phyloP scores from a whole-genome alignment of 768 basidiomycete species.

The Auricularia cornea region DNA sequence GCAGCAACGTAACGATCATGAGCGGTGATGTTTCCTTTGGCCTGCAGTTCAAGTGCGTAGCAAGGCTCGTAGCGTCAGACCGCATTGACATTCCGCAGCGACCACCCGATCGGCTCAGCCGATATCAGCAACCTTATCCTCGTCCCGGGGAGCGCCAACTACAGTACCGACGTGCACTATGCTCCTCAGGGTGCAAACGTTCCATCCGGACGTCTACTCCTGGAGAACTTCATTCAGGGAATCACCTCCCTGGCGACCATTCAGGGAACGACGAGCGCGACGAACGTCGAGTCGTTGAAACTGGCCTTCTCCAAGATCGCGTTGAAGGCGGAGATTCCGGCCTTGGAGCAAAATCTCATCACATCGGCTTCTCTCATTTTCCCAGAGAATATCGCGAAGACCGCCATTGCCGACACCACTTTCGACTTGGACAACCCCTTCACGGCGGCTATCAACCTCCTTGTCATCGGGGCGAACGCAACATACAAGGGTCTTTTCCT shows the following conservation, averaged over 20 bases:
- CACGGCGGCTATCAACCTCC: slow-evolving; percentile 59
- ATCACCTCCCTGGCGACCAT: slow-evolving; percentile 47
- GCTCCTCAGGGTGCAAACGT: slow-evolving; percentile 46
- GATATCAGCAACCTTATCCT: slow-evolving; percentile 51
- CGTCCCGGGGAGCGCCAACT: slow-evolving; percentile 46
- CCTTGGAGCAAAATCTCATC: slow-evolving; percentile 55
- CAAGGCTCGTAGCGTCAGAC: not conserved
- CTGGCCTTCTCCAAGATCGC: slow-evolving; percentile 51
- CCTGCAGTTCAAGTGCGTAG: slow-evolving; percentile 45
- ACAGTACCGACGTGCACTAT: slow-evolving; percentile 60
- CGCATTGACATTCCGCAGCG: slow-evolving; percentile 20
- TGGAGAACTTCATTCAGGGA: slow-evolving; percentile 66
- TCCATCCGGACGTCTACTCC: slow-evolving; percentile 44
- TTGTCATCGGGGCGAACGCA: slow-evolving; percentile 45
- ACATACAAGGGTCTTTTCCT: slow-evolving; percentile 47
- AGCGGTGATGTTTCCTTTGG: slow-evolving; percentile 57
- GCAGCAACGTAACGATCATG: slow-evolving; percentile 2
- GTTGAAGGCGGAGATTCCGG: slow-evolving; percentile 54
- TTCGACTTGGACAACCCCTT: slow-evolving; percentile 62
- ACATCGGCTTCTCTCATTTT: slow-evolving; percentile 47
- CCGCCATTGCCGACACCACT: slow-evolving; percentile 47
- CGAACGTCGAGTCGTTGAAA: slow-evolving; percentile 52
- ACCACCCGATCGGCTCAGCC: slow-evolving; percentile 48
- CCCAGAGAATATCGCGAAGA: slow-evolving; percentile 52
- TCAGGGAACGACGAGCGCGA: slow-evolving; percentile 45